Evolutionary conservation across 345 rosid genomes (phyloP), one percentile per base, ranked within the genome.

Genomic region (Camelina hispida): DNA sequence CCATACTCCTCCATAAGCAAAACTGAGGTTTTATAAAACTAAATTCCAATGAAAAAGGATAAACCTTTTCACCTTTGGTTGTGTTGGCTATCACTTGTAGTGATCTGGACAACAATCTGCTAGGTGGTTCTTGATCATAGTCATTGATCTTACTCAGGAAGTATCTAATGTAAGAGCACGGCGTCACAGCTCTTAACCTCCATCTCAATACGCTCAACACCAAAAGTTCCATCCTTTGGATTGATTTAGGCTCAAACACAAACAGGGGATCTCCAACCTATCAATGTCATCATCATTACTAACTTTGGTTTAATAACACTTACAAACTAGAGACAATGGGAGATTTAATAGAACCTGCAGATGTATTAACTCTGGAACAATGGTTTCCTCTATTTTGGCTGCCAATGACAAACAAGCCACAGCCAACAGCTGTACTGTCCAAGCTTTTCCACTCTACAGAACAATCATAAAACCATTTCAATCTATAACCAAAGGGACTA

Each of bases 341-440:
- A 63, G 50, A 63, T 7, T 7, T 1, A 28, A 5, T 2, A 48
- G 13, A 44, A 90, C 96, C 93, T 90, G 93, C 22, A 90, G 56
- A 80, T 90, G 86, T 35, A 75, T 58, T 60, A 79, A 69, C 2
- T 77, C 65, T 28, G 90, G 91, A 75, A 82, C 86, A 43, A 81
- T 68, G 30, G 75, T 81, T 85, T 90, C 96, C 74, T 87, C 91
- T 62, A 90, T 59, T 85, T 90, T 90, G 62, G 84, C 84, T 16
- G 91, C 96, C 47, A 90, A 67, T 0, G 96, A 88, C 67, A 90
- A 82, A 83, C 96, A 88, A 70, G 93, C 81, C 48, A 88, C 90
- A 50, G 87, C 86, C 55, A 85, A 67, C 78, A 90, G 72, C 62
- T 84, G 93, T 79, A 83, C 82, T 56, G 32, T 74, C 96, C 91